phyloP scores from a whole-genome alignment of 768 basidiomycete species.

The Boletus rex-veris region DNA sequence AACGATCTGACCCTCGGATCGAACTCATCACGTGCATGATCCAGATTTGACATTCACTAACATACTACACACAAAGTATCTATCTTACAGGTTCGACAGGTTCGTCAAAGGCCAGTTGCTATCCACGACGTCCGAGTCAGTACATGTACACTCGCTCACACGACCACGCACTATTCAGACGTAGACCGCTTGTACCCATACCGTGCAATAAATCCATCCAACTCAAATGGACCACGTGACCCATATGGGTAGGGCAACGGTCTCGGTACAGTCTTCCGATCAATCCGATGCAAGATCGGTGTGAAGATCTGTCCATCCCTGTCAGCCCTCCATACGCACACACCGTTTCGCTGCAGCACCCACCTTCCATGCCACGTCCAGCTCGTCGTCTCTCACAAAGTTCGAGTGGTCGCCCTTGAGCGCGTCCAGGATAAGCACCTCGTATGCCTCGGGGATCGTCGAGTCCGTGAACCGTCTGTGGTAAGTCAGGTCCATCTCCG shows the following conservation, averaged over 20 bases:
- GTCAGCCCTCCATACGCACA: conserved; percentile 5
- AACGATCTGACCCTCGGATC: conserved; percentile 28
- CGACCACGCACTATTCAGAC: conserved; percentile 63
- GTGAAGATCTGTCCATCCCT: conserved; percentile 75
- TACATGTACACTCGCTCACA: not conserved
- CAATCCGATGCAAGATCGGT: conserved; percentile 94
- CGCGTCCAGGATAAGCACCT: conserved; percentile 92
- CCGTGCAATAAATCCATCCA: conserved; percentile 70
- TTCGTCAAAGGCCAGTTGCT: conserved; percentile 30
- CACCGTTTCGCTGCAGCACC: conserved; percentile 17
- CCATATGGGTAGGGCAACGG: conserved; percentile 87
- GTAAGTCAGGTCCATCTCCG: conserved; percentile 98
- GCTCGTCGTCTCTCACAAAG: conserved; percentile 96
- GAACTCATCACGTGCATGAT: conserved; percentile 26
- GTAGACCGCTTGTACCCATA: conserved; percentile 73
- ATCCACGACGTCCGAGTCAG: not conserved
- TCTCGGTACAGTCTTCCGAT: conserved; percentile 69
- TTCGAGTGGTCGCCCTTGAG: conserved; percentile 99
- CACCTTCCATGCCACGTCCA: conserved; percentile 98
- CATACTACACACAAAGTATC: not conserved
- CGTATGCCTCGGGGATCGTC: conserved; percentile 95
- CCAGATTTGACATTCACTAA: conserved; percentile 3
- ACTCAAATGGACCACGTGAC: conserved; percentile 85
- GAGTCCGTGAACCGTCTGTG: conserved; percentile 88
- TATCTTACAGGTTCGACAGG: conserved; percentile 22